phyloP scores from a whole-genome alignment of 2,329 filamentous ascomycete genomes.

The Chaetomiaceae sp. region DNA sequence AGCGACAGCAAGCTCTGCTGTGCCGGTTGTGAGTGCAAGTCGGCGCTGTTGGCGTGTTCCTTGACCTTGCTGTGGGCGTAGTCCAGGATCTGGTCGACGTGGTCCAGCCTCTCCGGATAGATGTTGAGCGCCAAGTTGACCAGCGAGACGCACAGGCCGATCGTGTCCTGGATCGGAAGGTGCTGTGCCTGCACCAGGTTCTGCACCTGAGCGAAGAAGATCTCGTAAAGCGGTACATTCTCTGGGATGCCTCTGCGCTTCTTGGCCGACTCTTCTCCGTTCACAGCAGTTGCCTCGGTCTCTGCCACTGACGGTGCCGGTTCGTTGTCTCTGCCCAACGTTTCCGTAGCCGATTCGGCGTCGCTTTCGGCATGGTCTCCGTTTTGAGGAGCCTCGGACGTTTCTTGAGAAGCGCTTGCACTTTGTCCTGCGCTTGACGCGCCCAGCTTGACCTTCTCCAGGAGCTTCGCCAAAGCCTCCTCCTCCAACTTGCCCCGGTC shows the following conservation, averaged over 20 bases:
- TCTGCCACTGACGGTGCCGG: conserved; percentile 41
- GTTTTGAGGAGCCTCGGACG: conserved; percentile 23
- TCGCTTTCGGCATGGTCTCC: conserved; percentile 36
- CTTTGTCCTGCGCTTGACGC: conserved; percentile 44
- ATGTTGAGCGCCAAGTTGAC: conserved; percentile 93
- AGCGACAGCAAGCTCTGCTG: conserved; percentile 87
- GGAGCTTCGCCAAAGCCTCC: conserved; percentile 70
- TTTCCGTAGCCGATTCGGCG: conserved; percentile 32
- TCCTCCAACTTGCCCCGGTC: conserved; percentile 75
- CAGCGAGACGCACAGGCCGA: conserved; percentile 88
- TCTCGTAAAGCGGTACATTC: conserved; percentile 87
- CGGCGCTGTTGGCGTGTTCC: conserved; percentile 90
- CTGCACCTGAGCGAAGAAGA: conserved; percentile 95
- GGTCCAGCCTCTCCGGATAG: conserved; percentile 87
- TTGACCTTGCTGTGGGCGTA: conserved; percentile 83
- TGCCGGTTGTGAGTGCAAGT: conserved; percentile 79
- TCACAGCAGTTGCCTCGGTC: conserved; percentile 44
- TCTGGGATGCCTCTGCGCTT: conserved; percentile 56
- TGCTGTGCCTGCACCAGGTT: conserved; percentile 88
- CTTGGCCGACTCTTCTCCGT: conserved; percentile 39
- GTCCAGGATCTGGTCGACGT: conserved; percentile 87
- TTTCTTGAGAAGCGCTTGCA: conserved; percentile 21
- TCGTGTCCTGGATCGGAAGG: conserved; percentile 89
- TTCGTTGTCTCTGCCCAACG: conserved; percentile 30
- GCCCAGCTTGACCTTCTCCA: conserved; percentile 71